Evolutionary conservation across 305 asterid genomes (phyloP), one percentile per base, ranked within the genome.

Genomic region (Solanum hybrid): DNA sequence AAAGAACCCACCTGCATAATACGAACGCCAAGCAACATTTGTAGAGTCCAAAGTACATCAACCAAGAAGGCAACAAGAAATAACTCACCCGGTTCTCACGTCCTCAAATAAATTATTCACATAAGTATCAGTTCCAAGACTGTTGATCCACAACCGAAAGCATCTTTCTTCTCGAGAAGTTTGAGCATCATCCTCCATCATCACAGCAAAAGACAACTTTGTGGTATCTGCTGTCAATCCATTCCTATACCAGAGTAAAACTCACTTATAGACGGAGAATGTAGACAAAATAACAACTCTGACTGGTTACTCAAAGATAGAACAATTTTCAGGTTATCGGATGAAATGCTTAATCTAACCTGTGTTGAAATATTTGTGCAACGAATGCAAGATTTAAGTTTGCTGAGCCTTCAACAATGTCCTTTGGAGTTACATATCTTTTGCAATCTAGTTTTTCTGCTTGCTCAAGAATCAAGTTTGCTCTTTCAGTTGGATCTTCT

Each of bases 151-250:
- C 85, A 96, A 91, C 69, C 99, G 94, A 90, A 96, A 97, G 91
- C 98, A 95, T 92, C 98, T 97, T 92, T 95, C 99, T 91, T 97
- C 99, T 32, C 98, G 94, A 86, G 99, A 95, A 36, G 98, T 97
- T 92, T 96, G 94, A 92, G 93, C 95, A 94, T 96, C 99, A 89
- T 97, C 99, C 31, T 95, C 91, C 99, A 96, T 94, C 97, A 96
- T 95, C 91, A 93, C 97, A 71, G 99, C 97, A 88, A 95, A 95
- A 24, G 99, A 91, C 45, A 90, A 71, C 88, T 94, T 97, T 51
- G 90, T 88, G 73, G 87, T 92, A 91, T 97, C 98, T 38, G 77
- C 88, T 3, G 99, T 90, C 85, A 97, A 90, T 84, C 99, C 99
- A 94, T 97, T 97, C 93, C 99, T 97, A 11, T 34, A 85, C 7